Base-by-base conservation (phyloP, 2,329 filamentous ascomycete genomes). In the Colletotrichum sp. region DNA sequence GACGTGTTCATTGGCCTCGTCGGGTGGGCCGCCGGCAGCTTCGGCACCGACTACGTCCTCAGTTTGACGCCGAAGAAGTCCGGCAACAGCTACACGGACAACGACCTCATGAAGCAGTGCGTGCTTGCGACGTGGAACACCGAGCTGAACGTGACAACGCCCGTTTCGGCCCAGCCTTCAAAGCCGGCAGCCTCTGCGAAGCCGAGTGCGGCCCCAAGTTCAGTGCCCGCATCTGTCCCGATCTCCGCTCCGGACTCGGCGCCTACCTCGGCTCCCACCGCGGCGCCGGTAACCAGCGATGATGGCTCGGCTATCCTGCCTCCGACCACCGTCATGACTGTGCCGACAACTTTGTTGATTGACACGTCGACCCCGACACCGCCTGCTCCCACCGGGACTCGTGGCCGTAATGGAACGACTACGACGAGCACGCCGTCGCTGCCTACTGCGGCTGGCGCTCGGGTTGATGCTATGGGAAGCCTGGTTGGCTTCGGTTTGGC, bases 1-100 rank as follows among this genome's bases (percentile, higher is more conserved):
- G 88, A 89, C 69, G 88, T 89, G 26, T 87, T 88, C 77, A 79
- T 85, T 12, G 88, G 88, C 12, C 84, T 89, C 59, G 85, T 89
- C 12, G 86, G 80, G 68, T 89, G 88, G 87, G 86, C 82, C 10
- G 88, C 87, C 9, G 87, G 88, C 10, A 86, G 85, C 77, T 88
- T 89, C 78, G 82, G 83, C 71, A 78, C 80, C 8, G 82, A 82
- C 4, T 88, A 89, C 74, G 78, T 88, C 52, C 79, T 89, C 62
- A 86, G 84, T 36, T 79, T 88, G n/a, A 88, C 87, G 28, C 87
- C 88, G 1, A 79, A 80, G 13, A 80, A 78, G 57, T 80, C 82
- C 30, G 80, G 81, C 24, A 82, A 81, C 39, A 78, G 74, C 44
- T 85, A 81, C 69, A 78, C 70, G 57, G 85, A 89, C 78, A 87